Evolutionary conservation across 2,329 filamentous ascomycete species (phyloP), one percentile per base, ranked within the genome.

Genomic region (Fusarium sp.): DNA sequence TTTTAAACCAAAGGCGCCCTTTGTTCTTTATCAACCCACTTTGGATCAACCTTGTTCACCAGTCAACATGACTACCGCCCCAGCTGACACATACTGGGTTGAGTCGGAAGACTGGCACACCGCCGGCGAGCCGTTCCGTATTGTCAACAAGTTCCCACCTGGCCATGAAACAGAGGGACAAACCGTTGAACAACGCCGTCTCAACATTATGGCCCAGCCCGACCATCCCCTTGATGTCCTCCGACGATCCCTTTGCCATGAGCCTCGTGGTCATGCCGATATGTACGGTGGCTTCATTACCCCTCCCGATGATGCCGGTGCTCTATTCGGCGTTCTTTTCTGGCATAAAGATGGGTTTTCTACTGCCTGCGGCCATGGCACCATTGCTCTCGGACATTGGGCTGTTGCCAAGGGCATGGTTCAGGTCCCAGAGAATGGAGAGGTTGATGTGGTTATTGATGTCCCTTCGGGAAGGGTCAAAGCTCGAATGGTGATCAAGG

Each of bases 251-350:
- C 62, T 76, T 2, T 76, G 70, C 2, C 74, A 76, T n/a, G 74
- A 76, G 7, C 73, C 73, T 3, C 35, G 64, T 0, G 74, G 74
- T 0, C 74, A 76, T 20, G 65, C 77, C 0, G 78, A 78, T 6
- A 79, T 79, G 75, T 79, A 79, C 8, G 77, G 78, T 5, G 71
- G 73, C 4, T 79, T 79, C 8, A 77, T 79, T 14, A 78, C 65
- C 1, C 71, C 76, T 0, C 71, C 77, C 0, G 62, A 79, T 38
- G 74, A 79, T 40, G 4, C 42, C 0, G 73, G 70, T 0, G 78
- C 78, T 20, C 61, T 68, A 10, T 79, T 78, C n/a, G 77, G 78
- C 9, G 78, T 79, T 4, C 16, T 79, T 1, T 79, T 79, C 38
- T 79, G 78, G 78, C 77, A 79, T n/a, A 79, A 78, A 13, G 77